These are phyloP conservation scores for Apiotrichum mycotoxinovorans DNA, from an alignment of 1,284 basidiomycete species.

Conservation along the genomic window DNA sequence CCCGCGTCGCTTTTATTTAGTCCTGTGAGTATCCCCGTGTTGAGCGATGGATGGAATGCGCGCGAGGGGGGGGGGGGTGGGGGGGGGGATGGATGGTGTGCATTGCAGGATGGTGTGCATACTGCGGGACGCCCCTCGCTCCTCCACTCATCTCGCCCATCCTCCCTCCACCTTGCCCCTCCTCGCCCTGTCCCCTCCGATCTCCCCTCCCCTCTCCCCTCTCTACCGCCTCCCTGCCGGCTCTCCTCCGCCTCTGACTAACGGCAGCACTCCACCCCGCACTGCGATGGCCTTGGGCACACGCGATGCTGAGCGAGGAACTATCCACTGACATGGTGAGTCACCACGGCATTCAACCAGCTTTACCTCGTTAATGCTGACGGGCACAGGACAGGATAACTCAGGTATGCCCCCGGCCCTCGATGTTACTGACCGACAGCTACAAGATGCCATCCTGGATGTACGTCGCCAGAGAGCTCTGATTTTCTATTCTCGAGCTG, in stretches of 20 bases:
- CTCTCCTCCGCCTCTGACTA: too few relatives aligned
- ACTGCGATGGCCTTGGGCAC: conserved; percentile 23
- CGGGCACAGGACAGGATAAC: conserved; percentile 47
- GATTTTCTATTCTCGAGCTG: not conserved
- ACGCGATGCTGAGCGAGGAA: conserved; percentile 49
- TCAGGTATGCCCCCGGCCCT: conserved; percentile 24
- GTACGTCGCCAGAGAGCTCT: conserved; percentile 21
- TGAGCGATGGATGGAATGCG: too few relatives aligned
- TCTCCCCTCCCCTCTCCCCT: not conserved
- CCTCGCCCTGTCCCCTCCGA: not conserved
- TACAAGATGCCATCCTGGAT: conserved; percentile 51
- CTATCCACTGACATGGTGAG: conserved; percentile 50
- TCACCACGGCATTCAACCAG: not conserved
- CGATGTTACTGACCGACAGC: conserved; percentile 20
- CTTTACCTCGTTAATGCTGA: conserved; percentile 4
- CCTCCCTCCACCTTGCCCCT: too few relatives aligned
- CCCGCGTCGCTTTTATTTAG: too few relatives aligned
- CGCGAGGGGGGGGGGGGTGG: too few relatives aligned
- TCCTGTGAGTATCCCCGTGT: too few relatives aligned
- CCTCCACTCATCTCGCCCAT: too few relatives aligned
- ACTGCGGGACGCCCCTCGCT: too few relatives aligned
- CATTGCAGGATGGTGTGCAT: too few relatives aligned
- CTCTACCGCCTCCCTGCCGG: not conserved
- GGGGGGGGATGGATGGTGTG: too few relatives aligned
- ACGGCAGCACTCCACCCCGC: conserved; percentile 3